Base-by-base conservation (phyloP, 495 filamentous ascomycete species). In the Beverwykella pulmonaria region DNA sequence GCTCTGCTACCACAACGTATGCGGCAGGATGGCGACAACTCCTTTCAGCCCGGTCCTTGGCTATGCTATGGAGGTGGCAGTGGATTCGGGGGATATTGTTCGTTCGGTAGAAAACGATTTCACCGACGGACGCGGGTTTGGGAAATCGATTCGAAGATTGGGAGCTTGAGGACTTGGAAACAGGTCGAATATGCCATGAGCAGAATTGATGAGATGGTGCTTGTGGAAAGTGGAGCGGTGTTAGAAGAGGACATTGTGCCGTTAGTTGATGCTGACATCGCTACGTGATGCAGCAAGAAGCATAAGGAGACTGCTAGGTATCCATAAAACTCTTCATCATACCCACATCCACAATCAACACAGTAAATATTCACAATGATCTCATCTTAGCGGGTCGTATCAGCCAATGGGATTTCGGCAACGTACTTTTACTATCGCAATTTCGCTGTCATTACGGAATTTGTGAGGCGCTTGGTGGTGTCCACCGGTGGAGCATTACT, bases 11-110 rank as follows among this genome's bases (percentile, higher is more conserved):
- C 54, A 58, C 54, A 58, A 41, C n/a, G n/a, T n/a, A n/a, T n/a
- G n/a, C n/a, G n/a, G n/a, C 36, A 59, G 25, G 19, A 49, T 65
- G 62, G 41, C 53, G 49, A 65, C 41, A 52, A 52, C 22, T 34
- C 26, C 53, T 26, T 29, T 61, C 63, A 73, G 53, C 66, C 46
- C 65, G 70, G 72, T 19, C 76, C 74, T 63, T 76, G 75, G 76
- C 70, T 78, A 61, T 77, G 71, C 60, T 74, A 78, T 69, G 66
- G 61, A 72, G 76, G 75, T 68, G 69, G 74, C 59, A 69, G 47
- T 71, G 74, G 75, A 48, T 78, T 78, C 65, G 75, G 75, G 57
- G 76, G 75, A 69, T 77, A 78, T 73, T 73, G 73, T 64, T 75
- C 53, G 53, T 65, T 48, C 29, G 62, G 54, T 14, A 49, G 39